phyloP scores from a whole-genome alignment of 805 yeast genomes.

The Schwanniomyces vanrijiae region DNA sequence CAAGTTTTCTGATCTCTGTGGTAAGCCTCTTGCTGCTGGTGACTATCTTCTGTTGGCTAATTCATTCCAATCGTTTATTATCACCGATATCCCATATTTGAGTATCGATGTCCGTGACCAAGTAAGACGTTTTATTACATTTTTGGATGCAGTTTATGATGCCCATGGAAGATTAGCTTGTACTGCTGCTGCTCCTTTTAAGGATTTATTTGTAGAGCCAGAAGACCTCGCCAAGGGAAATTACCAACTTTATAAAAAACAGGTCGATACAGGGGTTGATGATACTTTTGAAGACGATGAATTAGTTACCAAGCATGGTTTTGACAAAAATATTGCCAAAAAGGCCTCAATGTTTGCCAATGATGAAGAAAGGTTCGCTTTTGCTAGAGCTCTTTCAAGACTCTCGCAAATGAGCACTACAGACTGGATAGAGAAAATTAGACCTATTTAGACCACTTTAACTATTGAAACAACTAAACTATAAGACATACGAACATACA shows the following conservation, averaged over 20 bases:
- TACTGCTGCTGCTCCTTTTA: conserved; percentile 83
- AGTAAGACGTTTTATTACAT: conserved; percentile 89
- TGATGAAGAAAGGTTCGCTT: conserved; percentile 95
- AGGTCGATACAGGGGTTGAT: conserved; percentile 35
- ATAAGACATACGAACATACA: neutral
- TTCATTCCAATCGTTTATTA: conserved; percentile 72
- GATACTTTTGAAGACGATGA: conserved; percentile 54
- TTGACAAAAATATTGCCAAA: conserved; percentile 67
- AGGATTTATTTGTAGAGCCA: conserved; percentile 82
- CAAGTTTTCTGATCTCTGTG: conserved; percentile 84
- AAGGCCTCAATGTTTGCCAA: conserved; percentile 78
- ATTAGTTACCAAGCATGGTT: conserved; percentile 73
- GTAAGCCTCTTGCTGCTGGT: conserved; percentile 86
- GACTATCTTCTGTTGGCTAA: conserved; percentile 85
- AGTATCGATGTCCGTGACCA: conserved; percentile 77
- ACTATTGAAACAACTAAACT: no score
- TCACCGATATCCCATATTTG: conserved; percentile 89
- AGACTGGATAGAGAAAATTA: conserved; percentile 74
- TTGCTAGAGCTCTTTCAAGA: conserved; percentile 91
- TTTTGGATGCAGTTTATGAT: conserved; percentile 94
- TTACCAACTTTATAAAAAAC: conserved; percentile 40
- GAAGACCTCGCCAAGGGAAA: conserved; percentile 55
- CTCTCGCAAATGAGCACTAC: conserved; percentile 91
- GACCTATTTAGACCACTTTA: conserved; percentile 1
- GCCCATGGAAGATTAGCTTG: conserved; percentile 85